Evolutionary conservation across 768 basidiomycete genomes (phyloP), one percentile per base, ranked within the genome.

Genomic region (Lentinula sp.): DNA sequence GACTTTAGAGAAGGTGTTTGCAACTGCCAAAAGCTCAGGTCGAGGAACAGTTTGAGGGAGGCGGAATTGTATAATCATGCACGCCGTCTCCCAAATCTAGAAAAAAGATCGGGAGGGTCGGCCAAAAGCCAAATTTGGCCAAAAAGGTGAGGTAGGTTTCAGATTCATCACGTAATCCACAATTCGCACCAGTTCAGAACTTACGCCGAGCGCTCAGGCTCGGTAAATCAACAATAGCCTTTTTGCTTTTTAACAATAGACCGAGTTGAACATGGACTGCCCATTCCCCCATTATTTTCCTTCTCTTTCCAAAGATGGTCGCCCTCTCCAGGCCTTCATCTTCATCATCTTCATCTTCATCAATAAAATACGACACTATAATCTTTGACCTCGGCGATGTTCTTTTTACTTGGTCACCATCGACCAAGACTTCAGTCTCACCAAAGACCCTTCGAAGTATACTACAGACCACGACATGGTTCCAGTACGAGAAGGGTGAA

Each of bases 381-480:
- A 76, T 84, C 65, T 77, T 83, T 67, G 83, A 84, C 67, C 71
- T 84, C 35, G 82, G 83, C 18, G 83, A 83, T 65, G 82, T 84
- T 6, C 73, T 84, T 51, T 83, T 84, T 69, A 75, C 73, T 45
- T 85, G 83, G 82, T 83, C 81, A 9, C 63, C 79, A 1, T 63
- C 75, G 16, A 80, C 80, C 1, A 75, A 71, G 60, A 80, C 79
- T 5, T 67, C 68, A 45, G 76, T 84, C 61, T 72, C 80, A 7
- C 65, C 79, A 9, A 73, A 69, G 50, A 70, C 68, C 1, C 72
- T 84, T 28, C 74, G 72, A 11, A 65, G 67, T 18, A 81, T 84
- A 49, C 70, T 83, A 37, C 69, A 73, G 53, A 76, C 75, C 5
- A 70, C 75, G 15, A 81, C 75, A 5, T 84, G 83, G 83, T 78